Base-by-base conservation (phyloP, 257 asterid species). In the Ophiorrhiza pumila region DNA sequence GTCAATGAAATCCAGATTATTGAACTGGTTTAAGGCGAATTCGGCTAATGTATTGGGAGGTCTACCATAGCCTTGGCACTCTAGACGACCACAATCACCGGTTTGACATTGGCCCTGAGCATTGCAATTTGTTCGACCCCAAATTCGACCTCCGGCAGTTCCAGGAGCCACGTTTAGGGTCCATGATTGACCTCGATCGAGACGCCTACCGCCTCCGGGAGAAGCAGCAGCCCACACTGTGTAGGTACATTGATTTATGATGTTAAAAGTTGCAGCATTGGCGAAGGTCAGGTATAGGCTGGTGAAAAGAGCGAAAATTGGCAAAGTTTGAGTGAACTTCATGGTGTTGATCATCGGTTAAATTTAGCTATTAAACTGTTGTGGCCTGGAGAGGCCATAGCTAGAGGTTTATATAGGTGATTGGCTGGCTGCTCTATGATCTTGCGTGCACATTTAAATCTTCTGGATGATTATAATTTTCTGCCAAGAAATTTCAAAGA, bases 1-100 rank as follows among this genome's bases (percentile, higher is more conserved):
- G 59, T 81, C 83, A 2, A 78, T 62, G 27, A 2, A 71, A 63
- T 81, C 85, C 64, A 77, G 23, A 39, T 81, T 75, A 25, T 75
- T 62, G n/a, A 71, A 71, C 7, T 72, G 85, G 46, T 78, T 78
- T 4, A 78, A 65, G 14, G 80, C 50, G 1, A 66, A 81, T 68
- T 78, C 82, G 0, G 85, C 85, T 55, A 71, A 39, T 32, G 85
- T 81, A 6, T 74, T 74, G 0, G 85, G 85, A 20, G 77, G 29
- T 2, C 14, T 45, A 0, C 85, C 82, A 7, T 35, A 81, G 2
- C 66, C 76, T 67, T 67, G 72, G 69, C 82, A 81, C 29, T 67
- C 22, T 5, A 74, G 37, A 2, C 76, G 71, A 0, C 63, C 56
- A 27, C 80, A 81, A n/a, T 81, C 80, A 23, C 85, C 80, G 0